phyloP scores from a whole-genome alignment of 2,329 filamentous ascomycete genomes.

The Plectosphaerella plurivora region DNA sequence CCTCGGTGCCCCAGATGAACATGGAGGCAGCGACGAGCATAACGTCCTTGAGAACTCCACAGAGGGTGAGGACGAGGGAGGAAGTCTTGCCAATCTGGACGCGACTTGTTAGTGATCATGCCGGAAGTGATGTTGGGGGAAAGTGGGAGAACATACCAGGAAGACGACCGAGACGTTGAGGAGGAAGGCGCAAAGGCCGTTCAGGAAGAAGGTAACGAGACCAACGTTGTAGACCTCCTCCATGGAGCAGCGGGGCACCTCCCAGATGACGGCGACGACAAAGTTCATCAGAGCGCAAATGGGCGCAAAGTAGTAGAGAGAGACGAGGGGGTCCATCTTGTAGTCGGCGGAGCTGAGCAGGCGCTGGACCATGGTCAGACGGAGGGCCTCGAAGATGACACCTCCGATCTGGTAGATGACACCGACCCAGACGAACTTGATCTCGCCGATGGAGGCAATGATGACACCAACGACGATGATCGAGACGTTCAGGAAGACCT shows the following conservation, averaged over 20 bases:
- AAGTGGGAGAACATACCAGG: slow-evolving; percentile 56
- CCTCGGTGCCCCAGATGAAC: slow-evolving; percentile 74
- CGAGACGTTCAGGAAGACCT: slow-evolving; percentile 87
- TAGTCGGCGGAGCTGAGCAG: slow-evolving; percentile 77
- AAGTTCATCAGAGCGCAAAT: slow-evolving; percentile 81
- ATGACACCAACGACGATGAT: slow-evolving; percentile 93
- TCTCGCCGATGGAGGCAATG: slow-evolving; percentile 92
- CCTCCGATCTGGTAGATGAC: slow-evolving; percentile 76
- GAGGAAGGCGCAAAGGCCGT: slow-evolving; percentile 74
- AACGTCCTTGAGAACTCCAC: slow-evolving; percentile 84
- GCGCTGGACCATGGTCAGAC: slow-evolving; percentile 79
- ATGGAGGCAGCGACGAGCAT: slow-evolving; percentile 76
- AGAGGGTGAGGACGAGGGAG: slow-evolving; percentile 79
- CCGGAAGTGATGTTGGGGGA: not conserved
- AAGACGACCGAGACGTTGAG: slow-evolving; percentile 85
- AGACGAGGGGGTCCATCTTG: slow-evolving; percentile 89
- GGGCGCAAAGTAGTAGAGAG: slow-evolving; percentile 85
- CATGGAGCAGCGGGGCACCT: slow-evolving; percentile 66
- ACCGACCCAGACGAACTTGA: slow-evolving; percentile 80
- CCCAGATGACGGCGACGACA: slow-evolving; percentile 66
- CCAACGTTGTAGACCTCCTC: slow-evolving; percentile 71
- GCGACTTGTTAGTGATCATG: not conserved
- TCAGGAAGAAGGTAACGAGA: slow-evolving; percentile 66
- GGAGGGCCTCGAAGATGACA: slow-evolving; percentile 76
- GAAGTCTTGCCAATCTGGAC: slow-evolving; percentile 80